Evolutionary conservation across 192 early-diverging fungal species (phyloP).

Genomic region (Coemansia sp.): DNA sequence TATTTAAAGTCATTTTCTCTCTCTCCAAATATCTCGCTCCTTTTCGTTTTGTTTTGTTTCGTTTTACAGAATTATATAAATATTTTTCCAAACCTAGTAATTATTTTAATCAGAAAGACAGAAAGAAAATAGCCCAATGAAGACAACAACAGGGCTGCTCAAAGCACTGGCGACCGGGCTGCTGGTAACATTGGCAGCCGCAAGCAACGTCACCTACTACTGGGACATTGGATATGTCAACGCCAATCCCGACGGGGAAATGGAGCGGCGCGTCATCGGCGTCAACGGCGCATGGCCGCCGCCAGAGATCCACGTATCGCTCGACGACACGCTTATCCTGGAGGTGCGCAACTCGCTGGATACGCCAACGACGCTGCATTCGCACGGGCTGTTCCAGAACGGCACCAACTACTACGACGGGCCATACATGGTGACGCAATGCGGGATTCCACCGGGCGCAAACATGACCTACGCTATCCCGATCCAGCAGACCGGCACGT

Average conservation of each 20-base stretch:
- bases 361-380: constrained; percentile 64
- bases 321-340: constrained; percentile 45
- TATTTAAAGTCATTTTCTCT: not conserved
- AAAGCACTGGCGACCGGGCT: not conserved
- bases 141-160: not conserved
- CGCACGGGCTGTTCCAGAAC: constrained; percentile 81
- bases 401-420: constrained; percentile 73
- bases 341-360: constrained; percentile 61
- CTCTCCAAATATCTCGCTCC: not conserved
- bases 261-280: constrained; percentile 65
- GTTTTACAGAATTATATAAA: not conserved
- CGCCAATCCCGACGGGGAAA: constrained; percentile 67
- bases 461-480: constrained; percentile 71
- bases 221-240: constrained; percentile 69
- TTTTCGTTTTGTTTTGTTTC: too few species aligned
- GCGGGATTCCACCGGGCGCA: constrained; percentile 66
- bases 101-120: too few species aligned
- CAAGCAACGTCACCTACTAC: constrained; percentile 62
- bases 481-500: constrained; percentile 73
- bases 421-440: constrained; percentile 68
- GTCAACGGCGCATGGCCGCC: constrained; percentile 69
- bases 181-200: constrained; percentile 10
- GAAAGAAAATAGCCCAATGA: not conserved
- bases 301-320: constrained; percentile 35
- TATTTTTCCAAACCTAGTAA: not conserved